Evolutionary conservation across 352 stramenopile species (phyloP).

Genomic region (Phytophthora pistaciae): DNA sequence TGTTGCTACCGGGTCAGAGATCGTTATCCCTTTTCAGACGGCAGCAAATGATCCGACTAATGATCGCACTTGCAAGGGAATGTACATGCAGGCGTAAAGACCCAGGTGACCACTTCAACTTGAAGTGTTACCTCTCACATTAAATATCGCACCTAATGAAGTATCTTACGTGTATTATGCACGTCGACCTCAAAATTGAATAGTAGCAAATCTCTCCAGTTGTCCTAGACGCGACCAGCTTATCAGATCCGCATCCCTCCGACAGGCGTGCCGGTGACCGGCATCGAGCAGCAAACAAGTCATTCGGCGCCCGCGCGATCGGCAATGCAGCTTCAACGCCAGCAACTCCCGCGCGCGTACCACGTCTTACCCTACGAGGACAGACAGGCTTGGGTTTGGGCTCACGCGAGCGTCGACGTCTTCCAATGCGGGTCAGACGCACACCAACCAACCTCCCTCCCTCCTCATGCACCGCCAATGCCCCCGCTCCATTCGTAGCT

Average conservation of each 20-base stretch:
- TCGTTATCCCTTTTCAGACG: too few relatives aligned
- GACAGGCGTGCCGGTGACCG: neutral
- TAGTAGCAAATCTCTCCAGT: neutral
- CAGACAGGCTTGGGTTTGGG: slow-evolving; percentile 7
- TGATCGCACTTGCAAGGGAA: neutral
- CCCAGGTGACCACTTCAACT: neutral
- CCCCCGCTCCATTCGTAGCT: neutral
- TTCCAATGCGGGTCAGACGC: slow-evolving; percentile 7
- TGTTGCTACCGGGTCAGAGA: too few relatives aligned
- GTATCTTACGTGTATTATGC: neutral
- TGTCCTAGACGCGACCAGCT: neutral
- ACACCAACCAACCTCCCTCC: neutral
- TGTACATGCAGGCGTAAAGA: neutral
- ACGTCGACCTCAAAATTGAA: neutral
- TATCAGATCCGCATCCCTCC: neutral
- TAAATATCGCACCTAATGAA: neutral
- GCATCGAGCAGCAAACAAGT: neutral
- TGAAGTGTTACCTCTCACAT: neutral
- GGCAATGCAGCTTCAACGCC: slow-evolving; percentile 10
- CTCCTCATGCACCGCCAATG: neutral
- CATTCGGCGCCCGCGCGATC: neutral
- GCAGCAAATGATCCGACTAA: neutral
- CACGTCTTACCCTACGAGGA: slow-evolving; percentile 20
- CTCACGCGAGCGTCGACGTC: neutral
- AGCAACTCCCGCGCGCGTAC: slow-evolving; percentile 15